These are phyloP conservation scores for Plantago ovata DNA, from an alignment of 257 asterid species.

Conservation along the genomic window DNA sequence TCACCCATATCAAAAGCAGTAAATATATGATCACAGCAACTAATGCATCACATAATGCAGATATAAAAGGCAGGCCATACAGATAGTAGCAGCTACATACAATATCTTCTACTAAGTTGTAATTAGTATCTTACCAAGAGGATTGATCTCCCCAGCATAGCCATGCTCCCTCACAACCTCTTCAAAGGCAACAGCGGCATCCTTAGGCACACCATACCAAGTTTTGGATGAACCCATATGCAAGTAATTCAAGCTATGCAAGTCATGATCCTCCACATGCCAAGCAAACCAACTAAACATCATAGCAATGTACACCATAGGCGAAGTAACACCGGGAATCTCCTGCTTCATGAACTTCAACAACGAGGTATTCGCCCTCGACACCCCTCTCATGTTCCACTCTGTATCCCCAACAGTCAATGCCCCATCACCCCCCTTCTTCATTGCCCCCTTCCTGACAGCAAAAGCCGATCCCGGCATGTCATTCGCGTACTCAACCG, in stretches of 20 bases:
- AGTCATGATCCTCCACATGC: constrained; percentile 99
- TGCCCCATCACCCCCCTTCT: constrained; percentile 35
- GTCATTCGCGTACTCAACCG: constrained; percentile 95
- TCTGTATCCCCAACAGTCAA: constrained; percentile 73
- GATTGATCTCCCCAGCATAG: constrained; percentile 94
- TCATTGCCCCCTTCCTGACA: constrained; percentile 33
- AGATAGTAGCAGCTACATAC: too few species aligned
- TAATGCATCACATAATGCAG: too few species aligned
- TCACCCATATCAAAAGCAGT: too few species aligned
- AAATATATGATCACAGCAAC: too few species aligned
- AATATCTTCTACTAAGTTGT: too few species aligned
- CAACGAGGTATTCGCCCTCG: constrained; percentile 80
- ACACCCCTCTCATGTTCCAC: constrained; percentile 97
- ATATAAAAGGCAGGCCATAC: too few species aligned
- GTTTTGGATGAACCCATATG: constrained; percentile 92
- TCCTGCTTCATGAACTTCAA: constrained; percentile 98
- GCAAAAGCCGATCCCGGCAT: constrained; percentile 99
- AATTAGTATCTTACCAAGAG: constrained; percentile 57
- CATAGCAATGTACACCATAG: constrained; percentile 98
- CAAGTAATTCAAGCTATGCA: constrained; percentile 95
- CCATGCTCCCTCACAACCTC: constrained; percentile 94
- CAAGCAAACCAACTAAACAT: constrained; percentile 99
- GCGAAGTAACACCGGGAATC: constrained; percentile 97
- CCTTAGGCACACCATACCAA: constrained; percentile 97
- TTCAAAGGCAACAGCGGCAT: constrained; percentile 92